Percentiles rank a stretch among this genome's conserved stretches.
Evolutionary conservation across 164 flowering plant genomes (phyloP).

Genomic region (Piper betle): DNA sequence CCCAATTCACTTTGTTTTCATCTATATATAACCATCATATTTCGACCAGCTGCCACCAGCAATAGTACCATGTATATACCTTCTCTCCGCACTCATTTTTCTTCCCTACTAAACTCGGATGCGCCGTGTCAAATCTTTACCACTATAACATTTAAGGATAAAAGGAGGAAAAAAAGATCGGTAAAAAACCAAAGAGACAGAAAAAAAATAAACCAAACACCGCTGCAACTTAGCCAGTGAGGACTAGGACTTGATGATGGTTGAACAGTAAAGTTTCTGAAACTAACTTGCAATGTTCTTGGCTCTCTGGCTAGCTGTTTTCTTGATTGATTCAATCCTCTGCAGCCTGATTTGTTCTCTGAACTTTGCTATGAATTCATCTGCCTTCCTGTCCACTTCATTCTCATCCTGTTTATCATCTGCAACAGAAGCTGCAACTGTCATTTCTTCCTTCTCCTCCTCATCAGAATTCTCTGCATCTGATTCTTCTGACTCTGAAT

Average conservation of each 20-base stretch:
- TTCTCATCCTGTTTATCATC: constrained; percentile 26
- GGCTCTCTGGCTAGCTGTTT: constrained; percentile 1
- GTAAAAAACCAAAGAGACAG: background rate
- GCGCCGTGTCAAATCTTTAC: too few relatives aligned
- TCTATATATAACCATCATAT: too few relatives aligned
- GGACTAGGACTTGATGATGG: background rate
- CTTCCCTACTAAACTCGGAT: too few relatives aligned
- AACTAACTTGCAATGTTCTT: background rate
- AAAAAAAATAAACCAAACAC: background rate
- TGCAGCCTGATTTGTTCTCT: constrained; percentile 95
- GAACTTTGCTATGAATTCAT: constrained; percentile 87
- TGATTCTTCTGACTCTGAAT: constrained; percentile 24
- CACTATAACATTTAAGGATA: too few relatives aligned
- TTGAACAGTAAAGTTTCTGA: background rate
- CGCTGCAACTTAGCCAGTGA: background rate
- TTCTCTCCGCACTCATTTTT: too few relatives aligned
- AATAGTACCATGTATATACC: too few relatives aligned
- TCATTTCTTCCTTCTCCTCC: constrained; percentile 8
- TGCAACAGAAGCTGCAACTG: constrained; percentile 3
- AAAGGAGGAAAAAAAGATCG: background rate
- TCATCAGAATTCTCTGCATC: constrained; percentile 12
- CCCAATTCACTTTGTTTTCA: too few relatives aligned
- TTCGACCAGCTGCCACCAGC: too few relatives aligned
- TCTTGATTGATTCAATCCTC: constrained; percentile 40
- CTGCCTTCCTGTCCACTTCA: constrained; percentile 76